phyloP scores from a whole-genome alignment of 495 filamentous ascomycete genomes.

The Aeminium ludgeri region DNA sequence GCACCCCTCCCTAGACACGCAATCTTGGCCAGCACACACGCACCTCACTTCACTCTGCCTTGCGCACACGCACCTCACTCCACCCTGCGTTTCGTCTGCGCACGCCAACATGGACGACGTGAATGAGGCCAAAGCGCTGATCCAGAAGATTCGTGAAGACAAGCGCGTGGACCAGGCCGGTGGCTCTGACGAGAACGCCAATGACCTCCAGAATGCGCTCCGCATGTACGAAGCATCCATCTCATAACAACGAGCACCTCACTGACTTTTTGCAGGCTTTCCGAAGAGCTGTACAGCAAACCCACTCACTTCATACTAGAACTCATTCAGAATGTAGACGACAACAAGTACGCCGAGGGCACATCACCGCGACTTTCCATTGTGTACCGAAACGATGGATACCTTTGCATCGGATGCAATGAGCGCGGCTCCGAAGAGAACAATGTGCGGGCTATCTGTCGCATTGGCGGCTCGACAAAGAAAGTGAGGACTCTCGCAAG shows the following conservation, averaged over 20 bases:
- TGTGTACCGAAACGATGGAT: conserved; percentile 6
- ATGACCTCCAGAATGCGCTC: conserved; percentile 3
- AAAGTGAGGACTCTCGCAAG: not conserved
- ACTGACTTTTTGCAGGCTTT: conserved; percentile 2
- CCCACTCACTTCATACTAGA: conserved; percentile 14
- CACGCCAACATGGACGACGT: conserved; percentile 5
- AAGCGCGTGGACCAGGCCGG: conserved; percentile 1
- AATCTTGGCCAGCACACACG: not conserved
- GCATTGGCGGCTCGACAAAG: conserved; percentile 11
- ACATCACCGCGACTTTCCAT: conserved; percentile 2
- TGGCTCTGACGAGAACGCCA: conserved; percentile 4
- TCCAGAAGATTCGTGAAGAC: not conserved
- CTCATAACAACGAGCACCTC: not conserved
- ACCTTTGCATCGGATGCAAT: conserved; percentile 13
- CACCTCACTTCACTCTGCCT: not conserved
- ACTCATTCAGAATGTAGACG: conserved; percentile 17
- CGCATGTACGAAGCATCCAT: conserved; percentile 1
- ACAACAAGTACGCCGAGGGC: conserved; percentile 8
- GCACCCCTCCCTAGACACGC: no score
- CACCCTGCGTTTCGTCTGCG: not conserved
- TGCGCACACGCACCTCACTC: not conserved
- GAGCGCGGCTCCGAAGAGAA: conserved; percentile 10
- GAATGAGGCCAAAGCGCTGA: conserved; percentile 2
- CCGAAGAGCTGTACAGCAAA: conserved; percentile 8
- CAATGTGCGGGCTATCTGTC: conserved; percentile 14